phyloP scores from a whole-genome alignment of 257 asterid genomes.

The Solanum acaule region DNA sequence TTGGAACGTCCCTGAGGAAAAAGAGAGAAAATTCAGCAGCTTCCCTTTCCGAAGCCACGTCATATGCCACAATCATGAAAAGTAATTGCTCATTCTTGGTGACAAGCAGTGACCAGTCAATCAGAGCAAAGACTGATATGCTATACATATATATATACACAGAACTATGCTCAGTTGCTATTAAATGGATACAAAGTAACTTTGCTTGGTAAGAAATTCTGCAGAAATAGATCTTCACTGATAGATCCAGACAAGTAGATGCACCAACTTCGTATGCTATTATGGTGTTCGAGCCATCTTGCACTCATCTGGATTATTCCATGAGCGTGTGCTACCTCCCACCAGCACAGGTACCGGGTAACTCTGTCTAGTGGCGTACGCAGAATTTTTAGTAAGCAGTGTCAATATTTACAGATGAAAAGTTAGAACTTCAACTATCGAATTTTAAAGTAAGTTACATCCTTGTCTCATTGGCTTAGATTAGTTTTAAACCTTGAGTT shows the following conservation, averaged over 20 bases:
- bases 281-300: not conserved
- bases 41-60: not conserved
- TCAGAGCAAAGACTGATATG: not conserved
- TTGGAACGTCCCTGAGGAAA: conserved; percentile 61
- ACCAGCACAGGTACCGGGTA: not conserved
- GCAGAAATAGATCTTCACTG: not conserved
- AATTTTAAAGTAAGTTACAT: not conserved
- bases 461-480: not conserved
- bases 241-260: not conserved
- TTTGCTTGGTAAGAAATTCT: not conserved
- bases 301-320: not conserved
- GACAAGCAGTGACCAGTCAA: not conserved
- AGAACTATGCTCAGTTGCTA: not conserved
- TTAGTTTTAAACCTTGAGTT: not conserved
- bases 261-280: not conserved
- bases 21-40: conserved; percentile 3
- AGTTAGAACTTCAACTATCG: no score
- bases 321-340: not conserved
- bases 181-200: not conserved
- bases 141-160: not conserved
- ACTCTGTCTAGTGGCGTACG: no score
- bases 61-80: not conserved
- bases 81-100: not conserved
- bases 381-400: no score
- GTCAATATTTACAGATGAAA: no score